Evolutionary conservation across 768 basidiomycete genomes (phyloP).

Genomic region (Nidula microcarpa): DNA sequence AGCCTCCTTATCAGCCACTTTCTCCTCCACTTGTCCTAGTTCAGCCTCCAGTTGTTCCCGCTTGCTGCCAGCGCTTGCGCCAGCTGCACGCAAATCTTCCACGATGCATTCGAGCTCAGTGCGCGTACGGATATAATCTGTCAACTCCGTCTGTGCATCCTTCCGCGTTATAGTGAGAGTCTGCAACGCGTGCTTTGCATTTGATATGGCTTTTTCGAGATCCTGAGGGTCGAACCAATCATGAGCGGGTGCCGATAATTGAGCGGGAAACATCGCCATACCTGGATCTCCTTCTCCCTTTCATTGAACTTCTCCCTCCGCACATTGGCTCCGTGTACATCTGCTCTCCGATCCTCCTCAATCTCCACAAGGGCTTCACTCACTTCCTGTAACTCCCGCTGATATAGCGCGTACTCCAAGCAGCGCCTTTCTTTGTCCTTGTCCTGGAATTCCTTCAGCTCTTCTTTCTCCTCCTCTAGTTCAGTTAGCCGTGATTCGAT

Average conservation of each 20-base stretch:
- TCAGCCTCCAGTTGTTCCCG: constrained; percentile 65
- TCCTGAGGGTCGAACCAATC: constrained; percentile 38
- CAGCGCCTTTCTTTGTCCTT: constrained; percentile 94
- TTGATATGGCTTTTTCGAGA: constrained; percentile 69
- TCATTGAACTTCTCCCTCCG: constrained; percentile 78
- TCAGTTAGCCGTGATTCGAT: constrained; percentile 89
- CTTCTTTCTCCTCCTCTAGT: constrained; percentile 97
- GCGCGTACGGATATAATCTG: constrained; percentile 78
- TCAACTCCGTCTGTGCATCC: constrained; percentile 79
- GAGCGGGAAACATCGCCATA: constrained; percentile 23
- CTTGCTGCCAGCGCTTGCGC: constrained; percentile 60
- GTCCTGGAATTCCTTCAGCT: constrained; percentile 93
- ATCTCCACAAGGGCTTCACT: constrained; percentile 82
- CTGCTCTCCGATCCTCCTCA: constrained; percentile 74
- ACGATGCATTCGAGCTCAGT: constrained; percentile 87
- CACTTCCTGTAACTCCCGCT: constrained; percentile 88
- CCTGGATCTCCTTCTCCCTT: constrained; percentile 84
- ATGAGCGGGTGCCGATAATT: no score
- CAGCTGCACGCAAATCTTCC: constrained; percentile 68
- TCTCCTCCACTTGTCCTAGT: constrained; percentile 52
- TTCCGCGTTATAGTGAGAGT: constrained; percentile 66
- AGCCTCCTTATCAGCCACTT: constrained; percentile 60
- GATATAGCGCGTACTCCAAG: constrained; percentile 92
- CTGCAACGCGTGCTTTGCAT: constrained; percentile 67
- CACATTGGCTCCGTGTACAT: constrained; percentile 81